Percentiles rank a stretch among this genome's conserved stretches.
Evolutionary conservation across 2,329 filamentous ascomycete species (phyloP).

Genomic region (Fusarium tupiense): DNA sequence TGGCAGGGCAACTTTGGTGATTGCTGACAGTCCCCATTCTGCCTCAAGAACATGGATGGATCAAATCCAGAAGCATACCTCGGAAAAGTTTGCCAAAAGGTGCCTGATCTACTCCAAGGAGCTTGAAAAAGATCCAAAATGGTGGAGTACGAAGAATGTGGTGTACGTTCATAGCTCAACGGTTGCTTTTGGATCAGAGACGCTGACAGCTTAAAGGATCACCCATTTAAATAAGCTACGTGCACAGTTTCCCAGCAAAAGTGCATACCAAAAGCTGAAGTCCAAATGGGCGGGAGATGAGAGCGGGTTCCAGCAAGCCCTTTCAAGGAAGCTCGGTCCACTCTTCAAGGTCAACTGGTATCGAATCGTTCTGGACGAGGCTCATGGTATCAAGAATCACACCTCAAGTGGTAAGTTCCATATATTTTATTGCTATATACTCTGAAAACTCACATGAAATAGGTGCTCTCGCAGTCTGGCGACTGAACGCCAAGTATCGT

Average conservation of each 20-base stretch:
- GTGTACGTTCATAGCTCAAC: neutral
- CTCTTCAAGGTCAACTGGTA: conserved; percentile 54
- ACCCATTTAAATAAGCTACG: neutral
- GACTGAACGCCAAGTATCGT: conserved; percentile 43
- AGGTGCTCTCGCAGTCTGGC: conserved; percentile 39
- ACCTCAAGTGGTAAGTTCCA: conserved; percentile 37
- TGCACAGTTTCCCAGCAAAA: conserved; percentile 15
- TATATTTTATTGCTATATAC: fast-evolving
- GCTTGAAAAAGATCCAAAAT: too few species aligned
- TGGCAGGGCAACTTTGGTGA: conserved; percentile 49
- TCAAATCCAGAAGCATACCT: neutral
- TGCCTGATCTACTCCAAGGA: neutral
- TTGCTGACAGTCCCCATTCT: conserved; percentile 19
- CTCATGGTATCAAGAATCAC: conserved; percentile 64
- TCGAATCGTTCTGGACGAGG: conserved; percentile 66
- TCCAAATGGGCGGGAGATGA: neutral
- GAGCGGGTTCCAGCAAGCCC: conserved; percentile 40
- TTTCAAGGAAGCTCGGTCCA: conserved; percentile 48
- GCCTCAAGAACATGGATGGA: neutral
- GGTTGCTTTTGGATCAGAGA: fast-evolving
- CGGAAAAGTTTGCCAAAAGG: fast-evolving
- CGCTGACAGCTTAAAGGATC: neutral
- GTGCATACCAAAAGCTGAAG: neutral
- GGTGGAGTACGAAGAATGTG: neutral
- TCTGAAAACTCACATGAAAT: neutral